phyloP scores from a whole-genome alignment of 352 stramenopile species.

The Labyrinthula sp. region DNA sequence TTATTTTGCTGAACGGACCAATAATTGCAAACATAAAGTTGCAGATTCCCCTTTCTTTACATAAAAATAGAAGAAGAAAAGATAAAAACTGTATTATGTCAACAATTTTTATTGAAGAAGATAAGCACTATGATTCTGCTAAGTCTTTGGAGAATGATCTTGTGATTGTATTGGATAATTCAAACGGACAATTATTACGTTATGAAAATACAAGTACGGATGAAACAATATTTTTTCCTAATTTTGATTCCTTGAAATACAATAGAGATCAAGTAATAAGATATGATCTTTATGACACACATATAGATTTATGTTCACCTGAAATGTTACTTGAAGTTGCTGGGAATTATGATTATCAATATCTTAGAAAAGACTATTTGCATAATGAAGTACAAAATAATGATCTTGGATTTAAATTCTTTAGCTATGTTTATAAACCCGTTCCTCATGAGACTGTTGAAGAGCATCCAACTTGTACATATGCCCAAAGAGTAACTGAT shows the following conservation, averaged over 20 bases:
- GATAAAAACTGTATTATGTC: conserved; percentile 84
- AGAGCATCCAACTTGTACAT: conserved; percentile 1
- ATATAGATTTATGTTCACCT: conserved; percentile 88
- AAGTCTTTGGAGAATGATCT: conserved; percentile 53
- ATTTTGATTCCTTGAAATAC: conserved; percentile 41
- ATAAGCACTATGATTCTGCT: conserved; percentile 40
- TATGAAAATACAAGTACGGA: conserved; percentile 35
- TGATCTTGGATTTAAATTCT: conserved; percentile 84
- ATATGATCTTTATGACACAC: conserved; percentile 79
- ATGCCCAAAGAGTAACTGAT: conserved; percentile 24
- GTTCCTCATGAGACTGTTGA: conserved; percentile 42
- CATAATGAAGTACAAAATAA: conserved; percentile 88
- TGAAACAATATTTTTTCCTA: conserved; percentile 43
- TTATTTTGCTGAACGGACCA: conserved; percentile 84
- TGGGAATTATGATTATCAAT: conserved; percentile 94
- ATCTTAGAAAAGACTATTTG: conserved; percentile 65
- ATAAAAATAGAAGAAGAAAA: conserved; percentile 55
- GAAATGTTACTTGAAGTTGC: conserved; percentile 87
- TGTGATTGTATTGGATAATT: conserved; percentile 48
- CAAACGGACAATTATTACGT: conserved; percentile 48
- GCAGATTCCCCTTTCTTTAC: conserved; percentile 44
- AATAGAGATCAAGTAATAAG: conserved; percentile 60
- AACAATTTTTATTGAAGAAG: conserved; percentile 60
- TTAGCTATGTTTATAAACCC: conserved; percentile 46
- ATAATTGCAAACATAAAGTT: conserved; percentile 86